phyloP scores from a whole-genome alignment of 805 yeast species.

The Starmerella geochares region DNA sequence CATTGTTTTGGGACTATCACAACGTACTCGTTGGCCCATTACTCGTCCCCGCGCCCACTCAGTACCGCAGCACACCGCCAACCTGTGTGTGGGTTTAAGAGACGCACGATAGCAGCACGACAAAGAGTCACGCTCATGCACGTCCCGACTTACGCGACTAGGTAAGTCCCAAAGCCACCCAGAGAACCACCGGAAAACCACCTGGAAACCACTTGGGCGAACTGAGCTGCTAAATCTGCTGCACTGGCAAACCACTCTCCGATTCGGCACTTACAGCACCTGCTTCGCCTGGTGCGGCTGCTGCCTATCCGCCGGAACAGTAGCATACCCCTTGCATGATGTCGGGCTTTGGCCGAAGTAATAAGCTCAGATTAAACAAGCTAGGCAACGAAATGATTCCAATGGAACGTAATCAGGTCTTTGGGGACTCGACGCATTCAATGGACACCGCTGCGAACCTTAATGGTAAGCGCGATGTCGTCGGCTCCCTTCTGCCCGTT shows the following conservation, averaged over 20 bases:
- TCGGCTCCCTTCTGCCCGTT: background rate
- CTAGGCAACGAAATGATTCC: background rate
- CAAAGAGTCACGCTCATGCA: conserved; percentile 6
- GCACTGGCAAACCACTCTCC: background rate
- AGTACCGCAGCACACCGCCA: no score
- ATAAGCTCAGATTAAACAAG: background rate
- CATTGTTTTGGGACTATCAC: no score
- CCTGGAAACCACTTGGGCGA: background rate
- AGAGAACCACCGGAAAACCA: conserved; percentile 5
- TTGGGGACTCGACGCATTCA: background rate
- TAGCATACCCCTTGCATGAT: background rate
- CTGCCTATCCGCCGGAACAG: background rate
- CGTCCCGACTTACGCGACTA: conserved; percentile 7
- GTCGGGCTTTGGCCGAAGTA: background rate
- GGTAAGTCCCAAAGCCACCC: background rate
- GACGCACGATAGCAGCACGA: conserved; percentile 5
- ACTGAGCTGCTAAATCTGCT: background rate
- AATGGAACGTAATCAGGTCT: background rate
- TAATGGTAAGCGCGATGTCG: background rate
- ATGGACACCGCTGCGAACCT: background rate
- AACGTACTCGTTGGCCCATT: no score
- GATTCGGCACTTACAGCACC: background rate
- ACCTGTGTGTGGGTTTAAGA: no score
- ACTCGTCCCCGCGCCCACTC: no score
- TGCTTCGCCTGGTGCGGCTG: background rate